These are phyloP conservation scores for Elongisporangium senticosum DNA, from an alignment of 352 stramenopile species.

Conservation along the genomic window DNA sequence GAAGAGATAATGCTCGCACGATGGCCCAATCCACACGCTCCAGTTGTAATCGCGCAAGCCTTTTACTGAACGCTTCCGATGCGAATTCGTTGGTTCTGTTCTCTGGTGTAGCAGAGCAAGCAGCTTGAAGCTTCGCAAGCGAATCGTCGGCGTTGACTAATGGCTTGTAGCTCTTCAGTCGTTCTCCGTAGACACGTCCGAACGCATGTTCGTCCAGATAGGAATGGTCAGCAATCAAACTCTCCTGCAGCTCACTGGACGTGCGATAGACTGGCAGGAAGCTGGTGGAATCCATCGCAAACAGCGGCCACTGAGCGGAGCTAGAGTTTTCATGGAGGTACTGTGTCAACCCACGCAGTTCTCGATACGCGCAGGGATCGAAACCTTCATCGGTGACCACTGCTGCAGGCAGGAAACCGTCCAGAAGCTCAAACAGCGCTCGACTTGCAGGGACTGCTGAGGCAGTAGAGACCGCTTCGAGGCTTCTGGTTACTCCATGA, in stretches of 20 bases:
- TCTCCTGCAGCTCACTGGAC: slow-evolving; percentile 27
- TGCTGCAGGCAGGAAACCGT: slow-evolving; percentile 28
- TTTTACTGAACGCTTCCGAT: slow-evolving; percentile 4
- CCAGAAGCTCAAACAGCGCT: slow-evolving; percentile 26
- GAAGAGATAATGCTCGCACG: slow-evolving; percentile 31
- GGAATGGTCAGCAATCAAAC: slow-evolving; percentile 21
- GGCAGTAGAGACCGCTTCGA: slow-evolving; percentile 7
- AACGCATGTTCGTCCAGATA: slow-evolving; percentile 41
- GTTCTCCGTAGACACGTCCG: slow-evolving; percentile 19
- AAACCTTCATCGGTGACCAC: slow-evolving; percentile 41
- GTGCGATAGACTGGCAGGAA: slow-evolving; percentile 42
- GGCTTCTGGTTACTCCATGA: slow-evolving; percentile 23
- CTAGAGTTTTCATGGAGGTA: slow-evolving; percentile 27
- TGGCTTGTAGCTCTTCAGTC: slow-evolving; percentile 5
- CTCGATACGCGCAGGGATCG: slow-evolving; percentile 21
- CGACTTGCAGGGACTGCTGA: slow-evolving; percentile 7
- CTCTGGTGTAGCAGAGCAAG: neutral
- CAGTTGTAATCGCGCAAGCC: slow-evolving; percentile 8
- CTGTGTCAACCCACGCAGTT: slow-evolving; percentile 24
- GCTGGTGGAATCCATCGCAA: slow-evolving; percentile 55
- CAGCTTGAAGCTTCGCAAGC: neutral
- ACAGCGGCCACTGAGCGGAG: slow-evolving; percentile 38
- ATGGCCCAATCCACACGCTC: slow-evolving; percentile 47
- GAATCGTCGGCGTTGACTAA: neutral
- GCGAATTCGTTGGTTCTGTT: slow-evolving; percentile 6